Percentiles rank a stretch among this genome's conserved stretches.
Conservation (phyloP, 2,329 filamentous ascomycete genomes). For the Penicillium thymicola region DNA sequence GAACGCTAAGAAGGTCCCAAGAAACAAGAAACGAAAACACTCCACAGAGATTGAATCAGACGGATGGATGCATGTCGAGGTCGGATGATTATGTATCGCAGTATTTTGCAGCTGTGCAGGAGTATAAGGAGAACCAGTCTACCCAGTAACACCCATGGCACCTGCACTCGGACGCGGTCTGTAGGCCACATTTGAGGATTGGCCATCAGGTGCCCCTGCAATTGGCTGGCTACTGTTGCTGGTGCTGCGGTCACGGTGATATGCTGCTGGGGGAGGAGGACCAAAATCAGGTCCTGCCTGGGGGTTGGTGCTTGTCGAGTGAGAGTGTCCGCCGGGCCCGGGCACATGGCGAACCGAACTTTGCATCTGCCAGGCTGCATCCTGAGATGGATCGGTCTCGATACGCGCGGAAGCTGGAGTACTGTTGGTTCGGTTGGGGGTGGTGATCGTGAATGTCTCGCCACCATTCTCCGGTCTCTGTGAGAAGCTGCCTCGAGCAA, state of each 20-base stretch:
- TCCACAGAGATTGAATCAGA: slow-evolving; percentile 15
- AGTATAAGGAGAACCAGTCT: slow-evolving; percentile 14
- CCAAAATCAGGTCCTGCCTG: slow-evolving; percentile 27
- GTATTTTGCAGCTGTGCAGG: slow-evolving; percentile 20
- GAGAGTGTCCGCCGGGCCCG: slow-evolving; percentile 39
- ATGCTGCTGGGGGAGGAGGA: slow-evolving; percentile 23
- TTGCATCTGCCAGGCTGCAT: slow-evolving; percentile 72
- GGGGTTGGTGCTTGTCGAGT: slow-evolving; percentile 28
- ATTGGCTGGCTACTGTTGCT: slow-evolving; percentile 35
- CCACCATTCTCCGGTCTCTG: slow-evolving; percentile 52
- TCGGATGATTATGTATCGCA: slow-evolving; percentile 17
- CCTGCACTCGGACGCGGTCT: slow-evolving; percentile 37
- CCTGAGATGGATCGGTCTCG: slow-evolving; percentile 78
- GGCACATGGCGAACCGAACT: slow-evolving; percentile 74
- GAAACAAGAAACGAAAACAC: slow-evolving; percentile 16
- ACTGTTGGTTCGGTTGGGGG: slow-evolving; percentile 40
- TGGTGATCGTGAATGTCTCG: slow-evolving; percentile 50
- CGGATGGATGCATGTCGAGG: slow-evolving; percentile 14
- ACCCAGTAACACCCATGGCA: slow-evolving; percentile 41
- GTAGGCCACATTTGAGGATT: slow-evolving; percentile 36
- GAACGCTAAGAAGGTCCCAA: slow-evolving; percentile 30
- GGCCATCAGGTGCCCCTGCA: slow-evolving; percentile 26
- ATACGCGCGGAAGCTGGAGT: slow-evolving; percentile 60
- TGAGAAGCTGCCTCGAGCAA: slow-evolving; percentile 62
- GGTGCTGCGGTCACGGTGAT: slow-evolving; percentile 35